A percentile compares a stretch with the other conserved stretches of the same genome.
Conservation (phyloP, 495 filamentous ascomycete genomes). For the Peziza echinospora region DNA sequence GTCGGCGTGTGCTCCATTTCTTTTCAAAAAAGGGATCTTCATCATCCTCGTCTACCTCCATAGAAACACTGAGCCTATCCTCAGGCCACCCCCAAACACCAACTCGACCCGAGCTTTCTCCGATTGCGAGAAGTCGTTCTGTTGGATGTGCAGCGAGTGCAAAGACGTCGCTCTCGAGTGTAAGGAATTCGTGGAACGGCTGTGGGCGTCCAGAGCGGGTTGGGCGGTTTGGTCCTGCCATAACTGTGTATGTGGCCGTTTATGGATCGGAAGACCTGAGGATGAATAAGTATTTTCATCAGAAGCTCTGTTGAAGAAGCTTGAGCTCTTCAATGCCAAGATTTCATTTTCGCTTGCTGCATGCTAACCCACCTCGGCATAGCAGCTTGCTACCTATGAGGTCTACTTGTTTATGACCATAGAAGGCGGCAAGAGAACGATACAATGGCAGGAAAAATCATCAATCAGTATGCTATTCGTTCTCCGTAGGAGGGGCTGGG, state of each 20-base stretch:
- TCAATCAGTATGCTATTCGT: too few relatives aligned
- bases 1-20: constrained; percentile 60
- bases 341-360: too few relatives aligned
- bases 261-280: too few relatives aligned
- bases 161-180: constrained; percentile 44
- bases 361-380: too few relatives aligned
- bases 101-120: constrained; percentile 67
- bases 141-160: constrained; percentile 66
- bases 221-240: neutral
- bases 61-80: constrained; percentile 5
- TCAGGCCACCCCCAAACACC: constrained; percentile 61
- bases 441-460: too few relatives aligned
- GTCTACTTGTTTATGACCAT: too few relatives aligned
- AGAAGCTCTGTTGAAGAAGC: too few relatives aligned
- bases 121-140: constrained; percentile 63
- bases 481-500: too few relatives aligned
- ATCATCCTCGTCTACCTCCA: constrained; percentile 27
- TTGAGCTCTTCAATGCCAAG: too few relatives aligned
- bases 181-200: neutral
- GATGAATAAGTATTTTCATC: too few relatives aligned
- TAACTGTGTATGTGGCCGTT: neutral
- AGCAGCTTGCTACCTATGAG: too few relatives aligned
- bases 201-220: neutral
- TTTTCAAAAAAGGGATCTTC: constrained; percentile 4
- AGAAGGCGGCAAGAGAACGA: too few relatives aligned